A percentile compares a stretch with the other conserved stretches of the same genome.
phyloP scores from a whole-genome alignment of 2,329 filamentous ascomycete genomes.

The Sporothrix pseudoabietina region DNA sequence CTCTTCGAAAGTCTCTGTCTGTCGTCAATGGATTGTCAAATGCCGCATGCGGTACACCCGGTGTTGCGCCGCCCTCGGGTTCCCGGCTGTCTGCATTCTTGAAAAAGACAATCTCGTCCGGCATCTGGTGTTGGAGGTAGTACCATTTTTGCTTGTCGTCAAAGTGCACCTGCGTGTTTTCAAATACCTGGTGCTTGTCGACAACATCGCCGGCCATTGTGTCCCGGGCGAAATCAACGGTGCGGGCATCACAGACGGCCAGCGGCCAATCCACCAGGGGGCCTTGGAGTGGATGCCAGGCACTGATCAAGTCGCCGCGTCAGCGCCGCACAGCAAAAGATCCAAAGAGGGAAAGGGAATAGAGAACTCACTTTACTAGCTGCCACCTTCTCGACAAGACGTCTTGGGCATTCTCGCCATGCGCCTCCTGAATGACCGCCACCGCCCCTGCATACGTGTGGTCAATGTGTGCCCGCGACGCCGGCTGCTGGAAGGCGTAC shows the following conservation, averaged over 20 bases:
- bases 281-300: constrained; percentile 35
- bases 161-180: constrained; percentile 36
- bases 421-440: constrained; percentile 59
- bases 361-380: constrained; percentile 30
- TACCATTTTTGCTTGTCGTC: constrained; percentile 34
- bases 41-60: constrained; percentile 32
- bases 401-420: constrained; percentile 21
- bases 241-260: constrained; percentile 35
- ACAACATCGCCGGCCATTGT: constrained; percentile 36
- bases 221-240: constrained; percentile 35
- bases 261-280: constrained; percentile 37
- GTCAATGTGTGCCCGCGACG: constrained; percentile 33
- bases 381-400: constrained; percentile 27
- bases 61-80: constrained; percentile 28
- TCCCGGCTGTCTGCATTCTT: constrained; percentile 33
- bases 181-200: constrained; percentile 34
- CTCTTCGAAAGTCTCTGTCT: constrained; percentile 29
- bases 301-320: constrained; percentile 23
- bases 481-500: constrained; percentile 32
- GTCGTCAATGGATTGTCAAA: constrained; percentile 32
- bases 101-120: constrained; percentile 35
- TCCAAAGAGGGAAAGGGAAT: background rate
- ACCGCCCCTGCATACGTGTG: constrained; percentile 47
- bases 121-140: constrained; percentile 34
- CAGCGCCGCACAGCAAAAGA: background rate